Percentiles rank a stretch among this genome's conserved stretches.
phyloP scores from a whole-genome alignment of 139 green algal genomes.

The Chlamydomonas sp. region DNA sequence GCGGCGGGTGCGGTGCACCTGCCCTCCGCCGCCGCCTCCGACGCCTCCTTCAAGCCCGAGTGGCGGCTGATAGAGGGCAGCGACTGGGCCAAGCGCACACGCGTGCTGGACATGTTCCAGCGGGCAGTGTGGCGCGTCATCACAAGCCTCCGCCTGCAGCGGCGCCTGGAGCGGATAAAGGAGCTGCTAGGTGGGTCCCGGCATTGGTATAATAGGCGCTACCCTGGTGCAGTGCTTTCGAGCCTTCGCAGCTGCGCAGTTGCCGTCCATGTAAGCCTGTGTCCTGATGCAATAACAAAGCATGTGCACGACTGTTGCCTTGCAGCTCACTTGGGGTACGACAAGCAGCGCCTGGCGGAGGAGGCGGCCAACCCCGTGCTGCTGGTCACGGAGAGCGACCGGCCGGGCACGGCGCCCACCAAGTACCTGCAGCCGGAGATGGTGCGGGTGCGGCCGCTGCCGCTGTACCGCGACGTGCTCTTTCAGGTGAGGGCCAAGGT shows the following conservation, averaged over 20 bases:
- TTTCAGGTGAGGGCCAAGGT: slow-evolving; percentile 3
- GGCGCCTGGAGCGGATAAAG: slow-evolving; percentile 54
- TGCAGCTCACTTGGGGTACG: slow-evolving; percentile 34
- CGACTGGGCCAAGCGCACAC: slow-evolving; percentile 63
- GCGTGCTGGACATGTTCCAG: slow-evolving; percentile 55
- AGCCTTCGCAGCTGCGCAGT: too few species aligned
- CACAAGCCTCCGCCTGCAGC: slow-evolving; percentile 39
- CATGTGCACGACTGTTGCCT: neutral
- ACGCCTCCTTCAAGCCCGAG: slow-evolving; percentile 38
- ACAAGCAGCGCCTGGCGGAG: slow-evolving; percentile 61
- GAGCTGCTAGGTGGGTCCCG: slow-evolving; percentile 36
- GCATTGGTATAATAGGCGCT: too few species aligned
- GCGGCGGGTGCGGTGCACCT: slow-evolving; percentile 45
- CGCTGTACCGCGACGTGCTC: slow-evolving; percentile 46
- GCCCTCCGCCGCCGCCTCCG: neutral
- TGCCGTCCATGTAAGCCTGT: too few species aligned
- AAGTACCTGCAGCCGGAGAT: slow-evolving; percentile 34
- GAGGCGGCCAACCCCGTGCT: slow-evolving; percentile 60
- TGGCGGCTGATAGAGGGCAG: slow-evolving; percentile 63
- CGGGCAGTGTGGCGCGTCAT: slow-evolving; percentile 60
- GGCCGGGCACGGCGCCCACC: slow-evolving; percentile 22
- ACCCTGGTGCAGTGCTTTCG: too few species aligned
- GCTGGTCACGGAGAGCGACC: slow-evolving; percentile 34
- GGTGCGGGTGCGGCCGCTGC: slow-evolving; percentile 49
- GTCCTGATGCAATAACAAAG: too few species aligned